phyloP scores from a whole-genome alignment of 306 rosid genomes.

The Carpinus viminea region DNA sequence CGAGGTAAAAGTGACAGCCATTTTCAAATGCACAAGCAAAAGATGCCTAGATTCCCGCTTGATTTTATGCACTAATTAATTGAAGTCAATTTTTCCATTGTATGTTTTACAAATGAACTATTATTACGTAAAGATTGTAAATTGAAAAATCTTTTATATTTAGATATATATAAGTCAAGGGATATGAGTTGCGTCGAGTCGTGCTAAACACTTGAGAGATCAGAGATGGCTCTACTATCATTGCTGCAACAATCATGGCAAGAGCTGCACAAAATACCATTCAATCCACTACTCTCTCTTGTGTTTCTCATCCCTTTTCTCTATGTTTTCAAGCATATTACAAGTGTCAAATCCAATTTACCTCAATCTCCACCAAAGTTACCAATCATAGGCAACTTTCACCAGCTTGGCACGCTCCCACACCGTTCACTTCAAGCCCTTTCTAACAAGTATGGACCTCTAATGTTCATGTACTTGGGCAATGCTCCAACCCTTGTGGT shows the following conservation, averaged over 20 bases:
- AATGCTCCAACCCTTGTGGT: constrained; percentile 31
- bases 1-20: too few species aligned
- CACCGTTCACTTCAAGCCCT: constrained; percentile 33
- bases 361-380: constrained; percentile 47
- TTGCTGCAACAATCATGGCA: not conserved
- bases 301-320: not conserved
- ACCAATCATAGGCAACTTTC: constrained; percentile 45
- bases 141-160: too few species aligned
- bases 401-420: constrained; percentile 40
- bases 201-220: not conserved
- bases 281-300: not conserved
- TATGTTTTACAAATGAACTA: too few species aligned
- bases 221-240: not conserved
- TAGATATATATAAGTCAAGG: too few species aligned
- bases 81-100: too few species aligned
- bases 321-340: not conserved
- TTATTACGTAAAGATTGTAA: too few species aligned
- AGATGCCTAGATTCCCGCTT: too few species aligned
- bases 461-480: constrained; percentile 35
- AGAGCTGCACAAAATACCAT: not conserved
- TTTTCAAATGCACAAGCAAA: too few species aligned
- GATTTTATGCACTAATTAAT: too few species aligned
- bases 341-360: constrained; percentile 8
- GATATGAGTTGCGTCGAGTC: too few species aligned
- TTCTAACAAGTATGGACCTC: constrained; percentile 36